Conservation (phyloP, 495 filamentous ascomycete genomes). For the Xylaria castorea region DNA sequence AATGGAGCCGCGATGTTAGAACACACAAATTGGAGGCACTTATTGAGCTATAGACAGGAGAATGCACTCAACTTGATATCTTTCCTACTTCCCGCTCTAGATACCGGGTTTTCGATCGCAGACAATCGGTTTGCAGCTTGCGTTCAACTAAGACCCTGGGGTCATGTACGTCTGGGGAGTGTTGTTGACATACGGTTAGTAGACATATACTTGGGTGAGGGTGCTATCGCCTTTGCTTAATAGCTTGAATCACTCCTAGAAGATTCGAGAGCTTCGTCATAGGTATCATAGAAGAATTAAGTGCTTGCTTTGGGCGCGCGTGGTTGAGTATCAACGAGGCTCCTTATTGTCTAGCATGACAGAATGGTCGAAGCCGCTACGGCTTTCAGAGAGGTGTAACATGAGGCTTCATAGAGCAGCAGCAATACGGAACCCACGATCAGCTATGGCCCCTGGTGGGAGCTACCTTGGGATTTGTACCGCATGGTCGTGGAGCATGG, state of each 20-base stretch:
- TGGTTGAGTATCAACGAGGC: not conserved
- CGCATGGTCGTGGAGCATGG: not conserved
- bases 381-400: not conserved
- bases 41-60: not conserved
- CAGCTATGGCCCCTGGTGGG: not conserved
- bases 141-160: not conserved
- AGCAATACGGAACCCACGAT: not conserved
- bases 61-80: not conserved
- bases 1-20: not conserved
- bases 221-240: not conserved
- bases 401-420: not conserved
- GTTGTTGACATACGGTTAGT: not conserved
- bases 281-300: not conserved
- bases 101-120: not conserved
- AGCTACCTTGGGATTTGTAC: not conserved
- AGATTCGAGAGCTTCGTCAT: not conserved
- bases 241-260: not conserved
- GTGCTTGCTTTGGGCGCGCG: not conserved
- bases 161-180: not conserved
- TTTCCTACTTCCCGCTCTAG: not conserved
- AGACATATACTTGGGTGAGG: not conserved
- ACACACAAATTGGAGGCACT: not conserved
- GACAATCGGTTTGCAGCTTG: not conserved
- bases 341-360: not conserved
- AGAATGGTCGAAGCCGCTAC: not conserved